These are phyloP conservation scores for Erythrophleum fordii DNA, from an alignment of 306 rosid species.

Conservation along the genomic window DNA sequence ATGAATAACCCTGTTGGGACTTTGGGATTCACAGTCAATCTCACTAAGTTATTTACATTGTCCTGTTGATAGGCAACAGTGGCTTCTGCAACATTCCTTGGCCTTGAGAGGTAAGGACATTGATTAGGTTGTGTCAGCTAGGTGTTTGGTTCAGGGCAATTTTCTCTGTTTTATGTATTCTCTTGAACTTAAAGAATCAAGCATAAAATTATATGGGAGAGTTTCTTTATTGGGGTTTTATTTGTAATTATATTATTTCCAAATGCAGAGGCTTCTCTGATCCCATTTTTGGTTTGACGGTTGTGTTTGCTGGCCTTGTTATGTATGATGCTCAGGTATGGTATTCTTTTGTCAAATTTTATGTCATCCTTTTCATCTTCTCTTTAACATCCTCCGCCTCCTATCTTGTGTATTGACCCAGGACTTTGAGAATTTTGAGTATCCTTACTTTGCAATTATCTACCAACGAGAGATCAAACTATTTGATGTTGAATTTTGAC, in stretches of 20 bases:
- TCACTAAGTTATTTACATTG: conserved; percentile 45
- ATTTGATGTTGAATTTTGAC: conserved; percentile 21
- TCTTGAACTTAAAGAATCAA: conserved; percentile 7
- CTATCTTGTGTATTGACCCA: background rate
- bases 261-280: conserved; percentile 85
- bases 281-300: conserved; percentile 78
- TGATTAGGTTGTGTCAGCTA: background rate
- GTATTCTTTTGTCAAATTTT: conserved; percentile 32
- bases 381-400: background rate
- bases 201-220: background rate
- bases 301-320: conserved; percentile 88
- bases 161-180: background rate
- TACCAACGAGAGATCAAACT: conserved; percentile 22
- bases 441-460: background rate
- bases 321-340: conserved; percentile 98
- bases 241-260: conserved; percentile 36
- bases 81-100: conserved; percentile 83
- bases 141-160: conserved; percentile 25
- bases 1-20: background rate
- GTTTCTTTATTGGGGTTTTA: conserved; percentile 1
- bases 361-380: conserved; percentile 20
- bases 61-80: conserved; percentile 69
- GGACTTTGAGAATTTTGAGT: conserved; percentile 27
- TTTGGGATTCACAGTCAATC: conserved; percentile 35
- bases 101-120: conserved; percentile 71